Evolutionary conservation across 495 filamentous ascomycete species (phyloP).

Genomic region (Hyaloscypha hepaticicola): DNA sequence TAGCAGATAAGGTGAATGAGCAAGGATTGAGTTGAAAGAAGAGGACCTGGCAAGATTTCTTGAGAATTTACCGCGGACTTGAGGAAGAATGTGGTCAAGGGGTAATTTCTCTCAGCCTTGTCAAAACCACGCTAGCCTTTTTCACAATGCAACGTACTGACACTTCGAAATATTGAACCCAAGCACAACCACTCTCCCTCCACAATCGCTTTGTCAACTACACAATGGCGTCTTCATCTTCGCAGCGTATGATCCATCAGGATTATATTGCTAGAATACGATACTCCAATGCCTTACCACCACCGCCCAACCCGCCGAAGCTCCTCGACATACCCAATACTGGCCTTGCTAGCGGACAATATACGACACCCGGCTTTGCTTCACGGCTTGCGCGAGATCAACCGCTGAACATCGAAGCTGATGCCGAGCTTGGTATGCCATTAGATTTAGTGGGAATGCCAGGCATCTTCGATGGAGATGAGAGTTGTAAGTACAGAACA

Average conservation of each 20-base stretch:
- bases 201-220: background rate
- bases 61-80: background rate
- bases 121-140: constrained; percentile 3
- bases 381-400: constrained; percentile 86
- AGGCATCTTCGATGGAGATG: constrained; percentile 90
- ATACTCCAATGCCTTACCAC: constrained; percentile 92
- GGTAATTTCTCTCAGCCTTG: background rate
- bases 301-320: constrained; percentile 90
- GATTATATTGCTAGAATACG: constrained; percentile 95
- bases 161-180: constrained; percentile 8
- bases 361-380: constrained; percentile 83
- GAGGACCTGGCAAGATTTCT: too few relatives aligned
- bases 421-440: constrained; percentile 97
- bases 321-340: constrained; percentile 94
- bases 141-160: background rate
- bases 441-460: constrained; percentile 94
- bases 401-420: constrained; percentile 92
- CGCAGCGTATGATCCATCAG: constrained; percentile 73
- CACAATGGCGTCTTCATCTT: constrained; percentile 45
- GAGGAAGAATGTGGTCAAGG: background rate
- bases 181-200: background rate
- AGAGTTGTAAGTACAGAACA: constrained; percentile 70
- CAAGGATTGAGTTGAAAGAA: too few relatives aligned
- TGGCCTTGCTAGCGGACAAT: constrained; percentile 75
- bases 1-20: too few relatives aligned